Conservation (phyloP, 225 moss, liverwort and hornwort genomes). For the Bryum argenteum region DNA sequence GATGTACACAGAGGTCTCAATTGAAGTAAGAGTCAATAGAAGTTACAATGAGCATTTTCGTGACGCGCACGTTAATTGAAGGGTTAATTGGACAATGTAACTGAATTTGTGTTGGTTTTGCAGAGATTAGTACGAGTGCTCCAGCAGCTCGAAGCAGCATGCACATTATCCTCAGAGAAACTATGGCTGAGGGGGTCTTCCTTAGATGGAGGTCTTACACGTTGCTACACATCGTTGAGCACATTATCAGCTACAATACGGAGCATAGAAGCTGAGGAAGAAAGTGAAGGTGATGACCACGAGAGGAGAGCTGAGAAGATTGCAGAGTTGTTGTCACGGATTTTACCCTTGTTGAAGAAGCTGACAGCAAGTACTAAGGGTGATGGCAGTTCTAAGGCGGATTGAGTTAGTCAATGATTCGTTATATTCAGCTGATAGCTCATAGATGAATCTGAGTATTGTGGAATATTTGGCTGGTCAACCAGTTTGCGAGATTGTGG, state of each 20-base stretch:
- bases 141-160: conserved; percentile 59
- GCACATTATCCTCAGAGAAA: conserved; percentile 50
- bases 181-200: conserved; percentile 64
- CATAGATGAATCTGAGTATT: no score
- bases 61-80: no score
- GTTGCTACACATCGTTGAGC: conserved; percentile 65
- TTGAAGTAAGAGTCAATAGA: no score
- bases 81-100: neutral
- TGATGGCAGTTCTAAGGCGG: conserved; percentile 68
- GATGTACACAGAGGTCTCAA: no score
- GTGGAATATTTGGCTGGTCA: no score
- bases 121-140: conserved; percentile 66
- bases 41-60: no score
- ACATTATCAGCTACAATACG: conserved; percentile 47
- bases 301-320: conserved; percentile 56
- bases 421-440: no score
- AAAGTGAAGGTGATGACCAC: conserved; percentile 20
- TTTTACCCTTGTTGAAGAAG: conserved; percentile 67
- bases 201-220: conserved; percentile 55
- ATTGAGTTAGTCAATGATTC: conserved; percentile 37
- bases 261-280: conserved; percentile 33
- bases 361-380: conserved; percentile 62
- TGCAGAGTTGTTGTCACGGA: conserved; percentile 57
- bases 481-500: no score
- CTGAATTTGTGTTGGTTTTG: conserved; percentile 30